These are phyloP conservation scores for Malassezia restricta DNA, from an alignment of 1,284 basidiomycete genomes.

Conservation along the genomic window DNA sequence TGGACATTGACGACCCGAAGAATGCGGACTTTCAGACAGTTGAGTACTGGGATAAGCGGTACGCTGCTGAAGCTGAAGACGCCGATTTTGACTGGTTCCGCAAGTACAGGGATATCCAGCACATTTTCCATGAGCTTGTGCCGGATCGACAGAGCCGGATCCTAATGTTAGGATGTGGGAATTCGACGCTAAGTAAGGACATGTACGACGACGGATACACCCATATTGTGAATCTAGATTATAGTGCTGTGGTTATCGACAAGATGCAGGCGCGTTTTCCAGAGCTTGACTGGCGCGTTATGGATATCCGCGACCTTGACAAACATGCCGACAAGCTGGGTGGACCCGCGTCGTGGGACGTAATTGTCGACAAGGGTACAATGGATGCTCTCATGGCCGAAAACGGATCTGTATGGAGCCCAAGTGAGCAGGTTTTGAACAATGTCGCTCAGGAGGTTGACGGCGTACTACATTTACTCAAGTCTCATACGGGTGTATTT, in stretches of 20 bases:
- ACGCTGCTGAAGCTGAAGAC: slow-evolving; percentile 21
- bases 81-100: slow-evolving; percentile 38
- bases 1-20: slow-evolving; percentile 5
- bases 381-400: slow-evolving; percentile 45
- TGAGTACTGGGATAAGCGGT: slow-evolving; percentile 37
- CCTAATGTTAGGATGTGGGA: slow-evolving; percentile 42
- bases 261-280: slow-evolving; percentile 25
- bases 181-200: slow-evolving; percentile 27
- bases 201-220: slow-evolving; percentile 31
- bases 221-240: slow-evolving; percentile 21
- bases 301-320: slow-evolving; percentile 36
- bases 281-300: slow-evolving; percentile 23
- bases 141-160: slow-evolving; percentile 22
- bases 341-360: slow-evolving; percentile 24
- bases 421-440: slow-evolving; percentile 18
- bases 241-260: slow-evolving; percentile 21
- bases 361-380: slow-evolving; percentile 39
- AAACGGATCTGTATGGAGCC: slow-evolving; percentile 31
- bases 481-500: slow-evolving; percentile 20
- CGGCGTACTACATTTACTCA: slow-evolving; percentile 31
- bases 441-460: slow-evolving; percentile 27
- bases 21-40: slow-evolving; percentile 30
- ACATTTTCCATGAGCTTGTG: slow-evolving; percentile 26
- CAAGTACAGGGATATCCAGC: slow-evolving; percentile 17
- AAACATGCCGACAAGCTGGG: slow-evolving; percentile 19